These are phyloP conservation scores for Cladophialophora exuberans DNA, from an alignment of 2,329 filamentous ascomycete species.

Conservation along the genomic window DNA sequence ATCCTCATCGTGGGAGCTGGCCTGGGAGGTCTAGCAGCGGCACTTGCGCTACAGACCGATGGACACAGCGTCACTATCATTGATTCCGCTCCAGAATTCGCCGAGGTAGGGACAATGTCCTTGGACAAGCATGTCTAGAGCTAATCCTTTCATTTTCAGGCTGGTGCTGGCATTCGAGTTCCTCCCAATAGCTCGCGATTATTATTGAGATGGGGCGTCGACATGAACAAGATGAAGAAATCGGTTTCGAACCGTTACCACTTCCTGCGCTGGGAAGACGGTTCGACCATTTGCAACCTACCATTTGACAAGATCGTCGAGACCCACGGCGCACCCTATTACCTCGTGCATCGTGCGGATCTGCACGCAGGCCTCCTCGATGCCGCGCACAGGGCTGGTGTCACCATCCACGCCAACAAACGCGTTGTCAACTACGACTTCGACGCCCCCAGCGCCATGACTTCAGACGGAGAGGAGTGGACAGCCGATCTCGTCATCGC, in stretches of 20 bases:
- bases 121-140: neutral
- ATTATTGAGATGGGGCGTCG: conserved; percentile 40
- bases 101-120: conserved; percentile 34
- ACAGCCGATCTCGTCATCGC: conserved; percentile 63
- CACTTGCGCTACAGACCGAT: neutral
- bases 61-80: conserved; percentile 33
- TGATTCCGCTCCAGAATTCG: conserved; percentile 25
- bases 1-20: neutral
- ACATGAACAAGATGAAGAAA: conserved; percentile 34
- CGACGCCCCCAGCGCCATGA: conserved; percentile 43
- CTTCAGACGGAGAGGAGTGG: conserved; percentile 45
- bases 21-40: neutral
- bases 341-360: conserved; percentile 41
- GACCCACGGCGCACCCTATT: conserved; percentile 31
- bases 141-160: too few species aligned
- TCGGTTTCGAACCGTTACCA: conserved; percentile 39
- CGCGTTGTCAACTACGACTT: conserved; percentile 11
- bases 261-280: conserved; percentile 43
- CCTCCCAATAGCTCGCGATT: conserved; percentile 43
- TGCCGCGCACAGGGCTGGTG: conserved; percentile 27
- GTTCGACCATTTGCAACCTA: conserved; percentile 37
- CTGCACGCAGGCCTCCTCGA: conserved; percentile 36
- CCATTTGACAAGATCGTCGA: conserved; percentile 35
- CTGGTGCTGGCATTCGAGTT: conserved; percentile 47
- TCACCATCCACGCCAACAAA: neutral